These are phyloP conservation scores for Phytophthora quininea DNA, from an alignment of 352 stramenopile species.

Conservation along the genomic window DNA sequence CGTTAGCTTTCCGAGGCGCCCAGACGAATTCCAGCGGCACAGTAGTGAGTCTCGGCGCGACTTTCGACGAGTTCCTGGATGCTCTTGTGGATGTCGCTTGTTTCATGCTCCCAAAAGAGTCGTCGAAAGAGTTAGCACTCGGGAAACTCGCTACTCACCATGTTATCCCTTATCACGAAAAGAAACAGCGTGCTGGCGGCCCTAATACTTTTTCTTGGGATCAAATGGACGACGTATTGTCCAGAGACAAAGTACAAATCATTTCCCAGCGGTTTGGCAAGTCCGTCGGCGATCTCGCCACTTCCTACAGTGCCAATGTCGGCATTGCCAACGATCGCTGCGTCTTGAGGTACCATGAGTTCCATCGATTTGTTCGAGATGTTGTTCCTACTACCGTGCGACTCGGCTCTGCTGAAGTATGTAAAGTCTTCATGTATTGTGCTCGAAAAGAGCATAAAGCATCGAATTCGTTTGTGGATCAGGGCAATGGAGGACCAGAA, in stretches of 20 bases:
- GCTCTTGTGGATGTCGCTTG: conserved; percentile 56
- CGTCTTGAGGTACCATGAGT: conserved; percentile 59
- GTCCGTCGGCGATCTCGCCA: conserved; percentile 44
- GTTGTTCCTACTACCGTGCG: conserved; percentile 49
- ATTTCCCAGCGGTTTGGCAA: conserved; percentile 54
- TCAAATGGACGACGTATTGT: conserved; percentile 44
- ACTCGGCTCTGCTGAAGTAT: conserved; percentile 49
- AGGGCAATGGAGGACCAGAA: conserved; percentile 8
- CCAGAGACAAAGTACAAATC: conserved; percentile 24
- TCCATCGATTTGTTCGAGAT: conserved; percentile 55
- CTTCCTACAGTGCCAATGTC: conserved; percentile 55
- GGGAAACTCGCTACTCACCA: conserved; percentile 40
- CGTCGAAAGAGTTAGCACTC: conserved; percentile 42
- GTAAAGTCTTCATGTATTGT: conserved; percentile 64
- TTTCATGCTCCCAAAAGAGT: conserved; percentile 43
- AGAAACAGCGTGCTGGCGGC: conserved; percentile 23
- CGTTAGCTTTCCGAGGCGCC: conserved; percentile 28
- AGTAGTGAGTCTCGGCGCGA: conserved; percentile 30
- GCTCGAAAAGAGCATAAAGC: conserved; percentile 38
- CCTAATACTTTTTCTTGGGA: conserved; percentile 40
- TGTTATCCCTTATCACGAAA: conserved; percentile 49
- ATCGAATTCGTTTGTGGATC: too few relatives aligned
- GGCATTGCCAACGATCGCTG: conserved; percentile 28
- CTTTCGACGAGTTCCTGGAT: conserved; percentile 67
- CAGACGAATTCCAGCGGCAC: conserved; percentile 23